Base-by-base conservation (phyloP, 441 rosid species). In the Pelargonium citronellum region DNA sequence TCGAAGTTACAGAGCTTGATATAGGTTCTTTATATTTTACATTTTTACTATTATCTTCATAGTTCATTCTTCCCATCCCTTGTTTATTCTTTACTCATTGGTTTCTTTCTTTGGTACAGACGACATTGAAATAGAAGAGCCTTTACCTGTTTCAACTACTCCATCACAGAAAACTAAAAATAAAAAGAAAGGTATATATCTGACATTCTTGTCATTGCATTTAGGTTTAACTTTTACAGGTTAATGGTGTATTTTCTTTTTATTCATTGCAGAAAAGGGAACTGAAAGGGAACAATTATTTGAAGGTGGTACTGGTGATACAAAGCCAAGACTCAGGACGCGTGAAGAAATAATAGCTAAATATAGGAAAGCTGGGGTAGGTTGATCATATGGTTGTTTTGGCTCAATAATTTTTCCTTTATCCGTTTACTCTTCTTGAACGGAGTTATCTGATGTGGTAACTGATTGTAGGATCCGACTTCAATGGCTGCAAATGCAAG, bases 101-200 rank as follows among this genome's bases (percentile, higher is more conserved):
- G 47, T 51, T 43, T 30, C 16, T 27, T 71, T 53, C 72, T 74
- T 47, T 70, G 73, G 64, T 64, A 58, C 78, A 88, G 89, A 86
- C 77, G 90, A 88, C 74, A 86, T 80, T 12, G 83, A 88, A 75
- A 82, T 86, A 71, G 89, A 88, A 67, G 89, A 83, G 64, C 74
- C 75, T 58, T 73, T 73, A 69, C 74, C 72, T 27, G 24, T 27
- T 62, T 62, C 65, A 16, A 66, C 78, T 75, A 66, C 78, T 71
- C 77, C 81, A 69, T 73, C 84, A 43, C 80, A 75, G 55, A 83
- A 77, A 64, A 69, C 65, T 74, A 73, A 77, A 62, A 58, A 67
- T 47, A 70, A 7, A 46, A 82, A 78, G 70, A 73, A 55, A 53
- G 86, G 88, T 88, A 77, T 62, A 46, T 46, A 62, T 27, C 64